Base-by-base conservation (phyloP, 306 rosid genomes). In the Gynostemma pentaphyllum region DNA sequence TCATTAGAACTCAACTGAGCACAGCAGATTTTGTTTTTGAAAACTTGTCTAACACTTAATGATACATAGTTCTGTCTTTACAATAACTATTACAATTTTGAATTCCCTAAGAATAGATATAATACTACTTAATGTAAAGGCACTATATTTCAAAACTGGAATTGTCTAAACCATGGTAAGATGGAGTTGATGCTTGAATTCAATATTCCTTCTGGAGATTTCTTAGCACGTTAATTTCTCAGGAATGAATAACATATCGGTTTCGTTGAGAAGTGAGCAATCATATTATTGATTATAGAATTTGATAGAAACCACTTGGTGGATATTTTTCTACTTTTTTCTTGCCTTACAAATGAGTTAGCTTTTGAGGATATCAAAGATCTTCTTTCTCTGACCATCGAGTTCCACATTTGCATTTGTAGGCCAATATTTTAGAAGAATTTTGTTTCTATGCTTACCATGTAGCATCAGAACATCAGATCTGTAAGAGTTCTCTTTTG, bases 371-470 rank as follows among this genome's bases (percentile, higher is more conserved):
- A 27, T 39, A 28, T 15, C 13, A 39, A 59, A 24, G 2, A 7
- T 60, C 19, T 24, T 39, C 48, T 45, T 66, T 27, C 49, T 48
- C 57, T 65, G 11, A 44, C 53, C 40, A 16, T 42, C 21, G 37
- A 23, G 39, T 74, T 67, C 64, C 44, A 47, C 30, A 4, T 63
- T 66, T 68, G 23, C 52, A 71, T 45, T 54, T 59, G 50, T 49
- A 82, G 87, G 81, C 66, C 27, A 66, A 62, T 68, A 68, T 82
- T 66, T 65, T 82, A 37, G 84, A 82, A 68, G 84, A 82, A 61
- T 69, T 82, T 34, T 74, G 66, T 44, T 51, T 63, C 64, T 70
- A 81, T 45, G 62, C 77, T 54, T 39, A 70, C 64, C 68, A 67
- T 63, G 77, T 39, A 22, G 71, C 62, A 21, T 27, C 71, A 26